Base-by-base conservation (phyloP, 2,329 filamentous ascomycete genomes). In the Raffaelea arxii region DNA sequence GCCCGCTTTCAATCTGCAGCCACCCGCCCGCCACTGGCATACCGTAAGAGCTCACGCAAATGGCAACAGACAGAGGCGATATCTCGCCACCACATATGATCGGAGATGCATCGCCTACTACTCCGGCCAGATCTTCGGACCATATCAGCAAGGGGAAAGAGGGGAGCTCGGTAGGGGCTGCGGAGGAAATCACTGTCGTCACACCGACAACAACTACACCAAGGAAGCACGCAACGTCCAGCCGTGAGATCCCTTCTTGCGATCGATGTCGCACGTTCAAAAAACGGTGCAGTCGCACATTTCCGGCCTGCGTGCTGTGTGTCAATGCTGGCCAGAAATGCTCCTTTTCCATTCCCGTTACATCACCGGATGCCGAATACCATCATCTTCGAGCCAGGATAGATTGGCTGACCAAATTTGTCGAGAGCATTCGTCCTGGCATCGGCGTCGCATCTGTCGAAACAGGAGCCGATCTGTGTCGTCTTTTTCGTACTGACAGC, bases 231-330 rank as follows among this genome's bases (percentile, higher is more conserved):
- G 32, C 32, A 9, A 18, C 32, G 16, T 18, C 16, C 32, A 12
- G 14, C 6, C 32, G 32, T 18, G 32, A 36, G 14, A 36, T 36
- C 32, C 32, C 32, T 6, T 43, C 49, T 2, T 51, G 49, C 41
- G 46, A 51, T 30, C 43, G 44, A 18, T 51, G 49, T 25, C 49
- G 46, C 6, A 37, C 41, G 11, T 51, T 47, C 41, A 70, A 70
- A 57, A 70, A 70, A 58, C 68, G 65, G 49, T 70, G 68, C 54
- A 68, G 63, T 39, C 60, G 65, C 35, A 69, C 66, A 1, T 62
- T 64, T 50, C 68, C 62, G n/a, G 57, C 58, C 16, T 70, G 68
- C 53, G 56, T 59, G 3, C 58, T 67, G 2, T 70, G 67, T 49
- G 59, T 60, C 42, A 59, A 55, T 25, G 64, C 66, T 5, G 66